Base-by-base conservation (phyloP, 2,329 filamentous ascomycete genomes). In the Fusarium multiceps region DNA sequence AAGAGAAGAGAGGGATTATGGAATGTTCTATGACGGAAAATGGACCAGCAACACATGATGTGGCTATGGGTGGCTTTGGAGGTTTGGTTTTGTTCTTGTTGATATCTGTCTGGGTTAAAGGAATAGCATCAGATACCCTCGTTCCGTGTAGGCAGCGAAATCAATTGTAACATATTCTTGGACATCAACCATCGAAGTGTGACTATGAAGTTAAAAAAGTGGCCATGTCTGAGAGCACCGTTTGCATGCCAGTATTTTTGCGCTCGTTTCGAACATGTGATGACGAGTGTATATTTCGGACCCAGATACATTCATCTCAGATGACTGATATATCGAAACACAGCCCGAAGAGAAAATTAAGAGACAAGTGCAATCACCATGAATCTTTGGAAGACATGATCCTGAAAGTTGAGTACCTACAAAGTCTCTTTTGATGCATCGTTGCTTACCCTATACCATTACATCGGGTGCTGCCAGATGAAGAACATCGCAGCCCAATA, bases 61-160 rank as follows among this genome's bases (percentile, higher is more conserved):
- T 13, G 32, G 23, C 25, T 28, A 42, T n/a, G 21, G 13, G 41
- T 50, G 37, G 21, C 13, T 42, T 18, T 28, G 23, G 37, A 55
- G 34, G 48, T 53, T 53, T 57, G 47, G 51, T 59, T 57, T 56
- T 32, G 43, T 66, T 68, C 40, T 71, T 65, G 66, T 73, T 63
- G 63, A 67, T 68, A 68, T 68, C 58, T 71, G 60, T 71, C 66
- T 68, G 58, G 70, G 54, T 69, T 65, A 65, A 69, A 66, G 74
- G 66, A 59, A 72, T 63, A 66, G 72, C 74, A 76, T 73, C 67
- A 74, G 74, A 77, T 77, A 77, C 75, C 75, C 75, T 73, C 68
- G 60, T 68, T 69, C 63, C 66, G 67, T 72, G 61, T 53, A 63
- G 51, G 50, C 49, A 75, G 67, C 66, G 63, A 70, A 63, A 49